Base-by-base conservation (phyloP, 352 stramenopile genomes). In the Globisporangium megalacanthum region DNA sequence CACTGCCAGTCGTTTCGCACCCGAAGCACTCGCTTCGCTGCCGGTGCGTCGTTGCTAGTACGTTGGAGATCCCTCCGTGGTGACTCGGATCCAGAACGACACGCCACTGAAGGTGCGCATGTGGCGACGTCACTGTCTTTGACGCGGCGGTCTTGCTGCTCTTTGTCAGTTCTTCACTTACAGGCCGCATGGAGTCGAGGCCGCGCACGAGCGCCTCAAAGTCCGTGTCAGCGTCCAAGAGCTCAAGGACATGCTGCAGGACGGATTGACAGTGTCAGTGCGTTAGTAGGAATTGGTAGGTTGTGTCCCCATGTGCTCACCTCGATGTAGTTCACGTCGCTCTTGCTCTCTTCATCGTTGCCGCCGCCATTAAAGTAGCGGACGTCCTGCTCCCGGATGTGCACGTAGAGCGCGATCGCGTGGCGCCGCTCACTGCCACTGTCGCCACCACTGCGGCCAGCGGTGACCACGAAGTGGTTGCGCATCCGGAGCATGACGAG, bases 21-120 rank as follows among this genome's bases (percentile, higher is more conserved):
- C 49, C 33, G 45, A 78, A 75, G 36, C 58, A 75, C 54, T 75
- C 67, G 5, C 58, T 48, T 0, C 67, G 58, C 13, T 22, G 48
- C 3, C 52, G 56, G 6, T 58, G 47, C 29, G 67, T 65, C 25
- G 54, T 41, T 33, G 58, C 54, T 0, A 91, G 59, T 31, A 91
- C 70, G 25, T 78, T 89, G 22, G 65, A 59, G 2, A 90, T n/a
- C n/a, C n/a, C 68, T 17, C 74, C 73, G 37, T 66, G 50, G 17
- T 46, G 50, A 13, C 22, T 64, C 49, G 80, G 70, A n/a, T 88
- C 78, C 42, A 8, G 6, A 5, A 70, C 36, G 11, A 80, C 67
- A 33, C 79, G 69, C 80, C 80, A 91, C 61, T 91, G 78, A 50
- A 81, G 64, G 50, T 81, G 76, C 49, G 88, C 60, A 2, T 62